Percentiles rank a stretch among this genome's conserved stretches.
Conservation (phyloP, 306 rosid genomes). For the Lablab purpureus region DNA sequence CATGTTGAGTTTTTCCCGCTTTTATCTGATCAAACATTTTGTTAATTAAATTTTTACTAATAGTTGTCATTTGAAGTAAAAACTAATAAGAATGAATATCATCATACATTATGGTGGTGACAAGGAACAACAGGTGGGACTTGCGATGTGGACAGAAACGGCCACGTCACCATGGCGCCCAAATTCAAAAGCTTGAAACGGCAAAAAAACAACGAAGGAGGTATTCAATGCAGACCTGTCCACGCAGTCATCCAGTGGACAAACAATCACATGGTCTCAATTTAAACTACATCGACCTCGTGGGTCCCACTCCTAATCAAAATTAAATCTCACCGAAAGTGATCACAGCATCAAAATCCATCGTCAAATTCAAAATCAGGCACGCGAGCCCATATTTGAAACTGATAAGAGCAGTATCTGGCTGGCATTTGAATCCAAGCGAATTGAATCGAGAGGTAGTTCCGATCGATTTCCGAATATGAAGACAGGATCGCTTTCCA, state of each 20-base stretch:
- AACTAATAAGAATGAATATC: background rate
- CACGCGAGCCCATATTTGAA: background rate
- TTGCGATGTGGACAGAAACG: background rate
- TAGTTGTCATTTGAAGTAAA: background rate
- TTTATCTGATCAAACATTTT: too few species aligned
- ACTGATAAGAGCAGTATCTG: background rate
- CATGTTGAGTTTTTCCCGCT: too few species aligned
- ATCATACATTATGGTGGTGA: too few species aligned
- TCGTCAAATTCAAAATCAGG: conserved; percentile 31
- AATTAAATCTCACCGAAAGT: background rate
- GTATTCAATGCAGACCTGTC: conserved; percentile 25
- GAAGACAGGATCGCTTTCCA: conserved; percentile 65
- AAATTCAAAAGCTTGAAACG: conserved; percentile 47
- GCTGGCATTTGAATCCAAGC: conserved; percentile 29
- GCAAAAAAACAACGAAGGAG: background rate
- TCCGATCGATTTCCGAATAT: conserved; percentile 37
- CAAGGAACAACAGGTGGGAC: too few species aligned
- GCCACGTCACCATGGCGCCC: conserved; percentile 43
- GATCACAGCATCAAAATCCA: conserved; percentile 9
- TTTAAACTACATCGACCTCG: background rate
- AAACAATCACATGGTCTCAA: background rate
- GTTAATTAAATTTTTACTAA: too few species aligned
- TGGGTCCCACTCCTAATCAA: conserved; percentile 31
- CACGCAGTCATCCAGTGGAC: background rate
- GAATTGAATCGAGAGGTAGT: background rate